Base-by-base conservation (phyloP, 371 early-diverging fungal species). In the Lichtheimia ramosa region DNA sequence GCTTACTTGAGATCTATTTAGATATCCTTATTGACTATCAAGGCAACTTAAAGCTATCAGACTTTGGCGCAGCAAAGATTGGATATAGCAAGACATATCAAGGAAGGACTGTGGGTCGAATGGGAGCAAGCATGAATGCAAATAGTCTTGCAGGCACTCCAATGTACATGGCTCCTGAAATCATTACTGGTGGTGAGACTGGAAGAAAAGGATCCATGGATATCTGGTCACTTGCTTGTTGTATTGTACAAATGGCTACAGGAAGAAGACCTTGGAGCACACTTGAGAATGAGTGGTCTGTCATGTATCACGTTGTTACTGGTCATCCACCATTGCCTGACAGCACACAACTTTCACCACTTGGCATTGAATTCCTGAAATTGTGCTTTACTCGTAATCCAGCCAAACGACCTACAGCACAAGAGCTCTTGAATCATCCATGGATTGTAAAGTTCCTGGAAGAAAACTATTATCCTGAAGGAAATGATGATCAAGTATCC, bases 141-240 rank as follows among this genome's bases (percentile, higher is more conserved):
- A 82, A 83, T 46, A 89, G 89, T 40, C 66, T 93, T 61, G 87
- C 92, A 2, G 98, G 99, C 14, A 99, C 99, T 8, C 97, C 99
- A 1, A 94, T 94, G 88, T 98, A 97, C 68, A 96, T 98, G 93
- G 84, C 96, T 0, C 98, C 98, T 4, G 97, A 96, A 71, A 91
- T 95, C 13, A 92, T 96, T 57, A 86, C 87, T 18, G 92, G 88
- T 13, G 83, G 86, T 16, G 85, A 85, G 27, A 79, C 81, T 53
- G 89, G 89, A 12, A 73, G 85, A 16, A 86, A 83, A 54, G 94
- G 94, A 10, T 86, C 92, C 10, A 90, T 91, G 84, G 99, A 98
- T 68, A 93, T 95, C 43, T 98, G 97, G 96, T 88, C 94, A 5
- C 69, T 96, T 23, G 99, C 96, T 20, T 94, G 97, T 65, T 92